Conservation (phyloP, 768 basidiomycete genomes). For the Lactarius hengduanensis region DNA sequence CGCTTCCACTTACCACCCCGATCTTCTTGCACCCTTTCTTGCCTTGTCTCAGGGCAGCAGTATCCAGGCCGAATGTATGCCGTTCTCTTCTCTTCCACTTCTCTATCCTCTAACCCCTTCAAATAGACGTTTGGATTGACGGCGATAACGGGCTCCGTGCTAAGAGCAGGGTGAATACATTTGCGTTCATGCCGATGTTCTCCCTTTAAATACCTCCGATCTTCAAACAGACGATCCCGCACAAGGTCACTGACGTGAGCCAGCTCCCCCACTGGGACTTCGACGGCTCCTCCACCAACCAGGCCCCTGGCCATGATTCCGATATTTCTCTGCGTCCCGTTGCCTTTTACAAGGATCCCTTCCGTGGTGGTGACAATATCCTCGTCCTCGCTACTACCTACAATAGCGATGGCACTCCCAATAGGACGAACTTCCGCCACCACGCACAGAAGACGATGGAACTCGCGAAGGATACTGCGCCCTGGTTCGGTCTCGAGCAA, state of each 20-base stretch:
- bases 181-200: conserved; percentile 13
- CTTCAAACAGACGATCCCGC: conserved; percentile 69
- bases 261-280: conserved; percentile 99
- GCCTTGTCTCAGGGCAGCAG: conserved; percentile 87
- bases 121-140: conserved; percentile 95
- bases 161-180: conserved; percentile 80
- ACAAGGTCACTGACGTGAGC: conserved; percentile 83
- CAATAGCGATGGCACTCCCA: conserved; percentile 98
- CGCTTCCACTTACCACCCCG: conserved; percentile 57
- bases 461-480: conserved; percentile 69
- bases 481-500: conserved; percentile 99
- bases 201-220: conserved; percentile 5
- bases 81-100: conserved; percentile 18
- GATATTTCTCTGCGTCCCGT: conserved; percentile 98
- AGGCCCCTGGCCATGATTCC: conserved; percentile 93
- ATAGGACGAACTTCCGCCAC: conserved; percentile 94
- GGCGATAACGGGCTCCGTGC: conserved; percentile 92
- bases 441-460: conserved; percentile 96
- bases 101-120: conserved; percentile 23
- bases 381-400: conserved; percentile 96
- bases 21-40: conserved; percentile 88
- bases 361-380: conserved; percentile 98
- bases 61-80: conserved; percentile 89
- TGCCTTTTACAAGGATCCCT: conserved; percentile 98
- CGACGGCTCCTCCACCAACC: conserved; percentile 96